phyloP scores from a whole-genome alignment of 208 protist species.

The Crithidia thermophila region DNA sequence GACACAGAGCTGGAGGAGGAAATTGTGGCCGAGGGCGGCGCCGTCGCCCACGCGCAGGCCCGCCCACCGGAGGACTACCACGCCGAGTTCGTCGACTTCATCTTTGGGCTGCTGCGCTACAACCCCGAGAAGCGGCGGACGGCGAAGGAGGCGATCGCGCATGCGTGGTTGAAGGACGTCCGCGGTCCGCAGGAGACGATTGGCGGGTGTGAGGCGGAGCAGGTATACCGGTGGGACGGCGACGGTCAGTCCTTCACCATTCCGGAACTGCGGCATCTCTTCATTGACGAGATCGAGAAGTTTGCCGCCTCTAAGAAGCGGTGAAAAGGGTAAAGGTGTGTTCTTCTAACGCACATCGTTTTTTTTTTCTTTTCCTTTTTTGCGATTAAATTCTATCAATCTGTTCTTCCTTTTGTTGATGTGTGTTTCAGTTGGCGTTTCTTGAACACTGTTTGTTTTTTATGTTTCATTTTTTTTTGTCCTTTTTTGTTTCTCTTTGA shows the following conservation, averaged over 20 bases:
- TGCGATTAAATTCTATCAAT: constrained; percentile 7
- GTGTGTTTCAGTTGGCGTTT: neutral
- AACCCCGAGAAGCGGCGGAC: constrained; percentile 93
- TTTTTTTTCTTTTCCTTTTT: constrained; percentile 25
- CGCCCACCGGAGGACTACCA: constrained; percentile 45
- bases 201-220: constrained; percentile 45
- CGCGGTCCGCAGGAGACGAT: constrained; percentile 42
- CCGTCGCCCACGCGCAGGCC: constrained; percentile 4
- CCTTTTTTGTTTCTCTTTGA: neutral
- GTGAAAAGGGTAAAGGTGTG: neutral
- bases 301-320: constrained; percentile 28
- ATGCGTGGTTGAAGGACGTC: constrained; percentile 75
- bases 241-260: constrained; percentile 50
- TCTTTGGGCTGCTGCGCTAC: constrained; percentile 92
- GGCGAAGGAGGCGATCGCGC: constrained; percentile 92
- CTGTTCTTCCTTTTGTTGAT: constrained; percentile 11
- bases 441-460: constrained; percentile 18
- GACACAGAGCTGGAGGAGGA: constrained; percentile 37
- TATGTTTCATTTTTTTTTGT: neutral
- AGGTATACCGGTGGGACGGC: constrained; percentile 46
- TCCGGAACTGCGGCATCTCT: constrained; percentile 52
- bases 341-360: too few relatives aligned
- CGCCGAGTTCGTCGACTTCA: constrained; percentile 82
- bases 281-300: constrained; percentile 65
- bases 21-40: constrained; percentile 5